Percentiles rank a stretch among this genome's conserved stretches.
These are phyloP conservation scores for Fraxinus greggii DNA, from an alignment of 305 asterid genomes.

Conservation along the genomic window DNA sequence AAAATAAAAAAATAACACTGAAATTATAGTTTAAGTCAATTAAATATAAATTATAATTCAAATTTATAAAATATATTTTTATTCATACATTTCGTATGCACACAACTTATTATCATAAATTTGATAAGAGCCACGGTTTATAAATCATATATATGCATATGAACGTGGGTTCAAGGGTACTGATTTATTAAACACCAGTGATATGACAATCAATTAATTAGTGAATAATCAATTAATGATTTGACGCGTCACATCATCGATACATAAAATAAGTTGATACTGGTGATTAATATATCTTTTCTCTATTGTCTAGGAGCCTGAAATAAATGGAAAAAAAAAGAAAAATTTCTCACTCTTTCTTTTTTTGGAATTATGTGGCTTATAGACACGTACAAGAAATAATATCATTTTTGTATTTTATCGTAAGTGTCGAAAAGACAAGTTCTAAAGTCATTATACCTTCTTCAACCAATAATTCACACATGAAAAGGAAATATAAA, in stretches of 20 bases:
- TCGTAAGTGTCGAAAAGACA: neutral
- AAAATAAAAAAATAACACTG: neutral
- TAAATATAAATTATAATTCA: neutral
- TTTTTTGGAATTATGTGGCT: neutral
- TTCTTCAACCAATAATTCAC: neutral
- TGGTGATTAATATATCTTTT: too few relatives aligned
- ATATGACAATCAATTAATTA: too few relatives aligned
- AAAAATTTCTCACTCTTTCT: neutral
- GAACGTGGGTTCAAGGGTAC: too few relatives aligned
- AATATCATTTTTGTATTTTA: neutral
- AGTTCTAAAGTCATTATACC: neutral
- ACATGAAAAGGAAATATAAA: neutral
- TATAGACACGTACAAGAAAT: neutral
- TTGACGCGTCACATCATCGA: too few relatives aligned
- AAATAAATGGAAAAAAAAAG: too few relatives aligned
- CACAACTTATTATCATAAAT: neutral
- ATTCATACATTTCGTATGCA: neutral
- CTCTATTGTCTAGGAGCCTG: neutral
- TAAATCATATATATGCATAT: too few relatives aligned
- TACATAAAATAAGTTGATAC: too few relatives aligned
- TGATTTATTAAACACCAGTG: too few relatives aligned
- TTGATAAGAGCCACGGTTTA: neutral
- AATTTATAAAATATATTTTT: too few relatives aligned
- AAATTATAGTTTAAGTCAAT: neutral
- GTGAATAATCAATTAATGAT: too few relatives aligned